A percentile compares a stretch with the other conserved stretches of the same genome.
Evolutionary conservation across 352 stramenopile genomes (phyloP).

Genomic region (Phytophthora aleatoria): DNA sequence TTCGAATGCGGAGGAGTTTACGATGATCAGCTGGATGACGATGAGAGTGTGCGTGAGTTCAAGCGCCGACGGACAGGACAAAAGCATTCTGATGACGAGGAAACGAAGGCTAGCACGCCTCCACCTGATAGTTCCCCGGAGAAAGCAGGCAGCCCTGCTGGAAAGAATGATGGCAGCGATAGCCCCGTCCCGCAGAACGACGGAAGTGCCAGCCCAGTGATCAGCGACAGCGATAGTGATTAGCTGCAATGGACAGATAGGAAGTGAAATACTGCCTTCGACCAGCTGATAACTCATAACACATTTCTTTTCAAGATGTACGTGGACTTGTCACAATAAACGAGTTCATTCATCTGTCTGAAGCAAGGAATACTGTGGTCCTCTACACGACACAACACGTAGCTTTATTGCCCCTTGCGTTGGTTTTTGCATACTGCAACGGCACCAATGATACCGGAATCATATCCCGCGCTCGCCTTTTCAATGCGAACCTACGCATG

Average conservation of each 20-base stretch:
- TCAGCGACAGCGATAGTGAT: slow-evolving; percentile 82
- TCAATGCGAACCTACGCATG: slow-evolving; percentile 65
- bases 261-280: neutral
- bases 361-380: too few relatives aligned
- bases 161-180: slow-evolving; percentile 32
- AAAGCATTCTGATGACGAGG: slow-evolving; percentile 43
- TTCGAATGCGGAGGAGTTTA: slow-evolving; percentile 72
- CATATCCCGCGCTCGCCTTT: slow-evolving; percentile 81
- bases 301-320: slow-evolving; percentile 3
- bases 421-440: slow-evolving; percentile 50
- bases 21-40: slow-evolving; percentile 68
- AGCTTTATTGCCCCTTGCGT: slow-evolving; percentile 22
- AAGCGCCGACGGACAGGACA: slow-evolving; percentile 57
- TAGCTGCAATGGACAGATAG: slow-evolving; percentile 27
- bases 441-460: slow-evolving; percentile 83
- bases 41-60: slow-evolving; percentile 62
- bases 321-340: too few relatives aligned
- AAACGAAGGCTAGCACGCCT: slow-evolving; percentile 48
- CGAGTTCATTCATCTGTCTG: neutral
- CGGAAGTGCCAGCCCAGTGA: slow-evolving; percentile 63
- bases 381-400: slow-evolving; percentile 1
- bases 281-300: neutral
- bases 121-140: slow-evolving; percentile 28
- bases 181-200: slow-evolving; percentile 33
- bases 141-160: slow-evolving; percentile 24